phyloP scores from a whole-genome alignment of 805 yeast genomes.

The Barnettozyma californica region DNA sequence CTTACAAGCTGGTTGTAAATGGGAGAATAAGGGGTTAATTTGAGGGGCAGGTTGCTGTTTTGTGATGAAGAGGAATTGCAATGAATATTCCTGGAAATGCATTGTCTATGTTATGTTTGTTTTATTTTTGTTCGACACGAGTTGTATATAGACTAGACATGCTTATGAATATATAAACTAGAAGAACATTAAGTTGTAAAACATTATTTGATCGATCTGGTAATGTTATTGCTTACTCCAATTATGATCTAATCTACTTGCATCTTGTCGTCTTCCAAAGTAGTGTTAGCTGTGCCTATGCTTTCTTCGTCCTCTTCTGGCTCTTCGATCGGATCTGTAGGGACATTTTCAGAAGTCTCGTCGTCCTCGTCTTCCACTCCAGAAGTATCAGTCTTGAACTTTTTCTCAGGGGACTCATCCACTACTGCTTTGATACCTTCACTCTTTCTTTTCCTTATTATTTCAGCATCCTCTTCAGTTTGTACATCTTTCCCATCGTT shows the following conservation, averaged over 20 bases:
- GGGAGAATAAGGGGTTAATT: neutral
- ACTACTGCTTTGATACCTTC: neutral
- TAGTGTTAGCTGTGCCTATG: slow-evolving; percentile 4
- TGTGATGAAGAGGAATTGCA: neutral
- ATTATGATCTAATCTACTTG: slow-evolving; percentile 14
- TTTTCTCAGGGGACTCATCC: slow-evolving; percentile 20
- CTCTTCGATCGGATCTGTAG: neutral
- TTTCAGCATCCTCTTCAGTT: slow-evolving; percentile 3
- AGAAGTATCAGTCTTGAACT: slow-evolving; percentile 9
- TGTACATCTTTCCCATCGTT: slow-evolving; percentile 5
- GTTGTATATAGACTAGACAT: slow-evolving; percentile 5
- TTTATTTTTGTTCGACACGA: slow-evolving; percentile 4
- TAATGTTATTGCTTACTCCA: too few species aligned
- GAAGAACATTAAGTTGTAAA: neutral
- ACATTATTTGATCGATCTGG: too few species aligned
- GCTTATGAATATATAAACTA: slow-evolving; percentile 1
- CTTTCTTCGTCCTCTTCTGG: neutral
- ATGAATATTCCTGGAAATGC: slow-evolving; percentile 1
- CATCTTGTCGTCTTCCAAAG: slow-evolving; percentile 22
- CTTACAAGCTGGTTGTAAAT: neutral
- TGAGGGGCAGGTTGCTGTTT: neutral
- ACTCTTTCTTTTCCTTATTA: slow-evolving; percentile 10
- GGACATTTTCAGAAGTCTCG: neutral
- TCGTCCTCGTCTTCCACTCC: neutral
- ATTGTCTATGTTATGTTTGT: slow-evolving; percentile 3